Evolutionary conservation across 164 flowering plant genomes (phyloP), one percentile per base, ranked within the genome.

Genomic region (Cinnamomum chago): DNA sequence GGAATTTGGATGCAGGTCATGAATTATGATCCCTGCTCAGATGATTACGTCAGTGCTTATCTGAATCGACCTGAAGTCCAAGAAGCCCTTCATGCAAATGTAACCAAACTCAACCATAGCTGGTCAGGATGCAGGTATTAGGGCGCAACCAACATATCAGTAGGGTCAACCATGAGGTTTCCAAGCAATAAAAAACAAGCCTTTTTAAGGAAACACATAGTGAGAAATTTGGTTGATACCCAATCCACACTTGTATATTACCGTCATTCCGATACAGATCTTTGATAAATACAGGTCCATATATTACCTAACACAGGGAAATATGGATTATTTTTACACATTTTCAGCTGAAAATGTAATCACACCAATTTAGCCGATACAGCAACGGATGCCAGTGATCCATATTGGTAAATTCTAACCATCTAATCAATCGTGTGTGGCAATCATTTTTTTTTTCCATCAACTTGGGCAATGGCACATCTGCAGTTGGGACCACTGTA

Each of bases 31-130:
- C 92, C 96, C 2, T 93, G 98, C 77, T 79, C 80, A 24, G 89
- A 84, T 13, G 20, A 83, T 66, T 91, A 88, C 68, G 83, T 81
- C 5, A 24, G 72, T 23, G 84, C 86, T 17, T 91, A 90, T 73
- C 25, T 93, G 52, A 93, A 93, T 50, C 58, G 76, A 6, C 82
- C 83, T 0, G 84, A 86, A 7, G 97, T 93, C 33, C 97, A 91
- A 78, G 25, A 79, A 40, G 92, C 96, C 27, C 76, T 93, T 22
- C 97, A 93, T 85, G 94, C 89, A 58, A 87, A 72, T 60, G 67
- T 72, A 20, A 67, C 79, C 62, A 71, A 71, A 25, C 55, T 76
- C 11, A 13, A 50, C 24, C n/a, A 62, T 65, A 51, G 67, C 9
- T 76, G 78, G 78, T 14, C 69, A n/a, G 52, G 58, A 25, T 88